These are phyloP conservation scores for Epichloe coenophiala DNA, from an alignment of 2,329 filamentous ascomycete genomes.

Conservation along the genomic window DNA sequence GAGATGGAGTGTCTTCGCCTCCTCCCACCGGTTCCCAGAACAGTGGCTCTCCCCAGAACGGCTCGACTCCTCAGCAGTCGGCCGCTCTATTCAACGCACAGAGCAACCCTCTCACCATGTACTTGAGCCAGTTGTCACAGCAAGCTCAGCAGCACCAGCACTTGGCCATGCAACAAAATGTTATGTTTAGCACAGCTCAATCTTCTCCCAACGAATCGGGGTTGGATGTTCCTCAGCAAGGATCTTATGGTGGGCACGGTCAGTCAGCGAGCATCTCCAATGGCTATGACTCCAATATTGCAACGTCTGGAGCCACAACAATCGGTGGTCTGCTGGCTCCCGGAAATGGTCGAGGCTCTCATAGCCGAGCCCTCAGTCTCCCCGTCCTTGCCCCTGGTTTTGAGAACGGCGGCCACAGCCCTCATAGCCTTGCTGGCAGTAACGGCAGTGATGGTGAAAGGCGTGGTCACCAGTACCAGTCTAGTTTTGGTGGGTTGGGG, in stretches of 20 bases:
- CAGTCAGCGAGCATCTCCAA: slow-evolving; percentile 54
- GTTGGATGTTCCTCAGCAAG: slow-evolving; percentile 47
- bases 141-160: slow-evolving; percentile 58
- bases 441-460: slow-evolving; percentile 38
- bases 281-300: slow-evolving; percentile 41
- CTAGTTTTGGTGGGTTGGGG: slow-evolving; percentile 47
- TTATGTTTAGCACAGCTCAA: slow-evolving; percentile 63
- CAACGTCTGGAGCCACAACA: slow-evolving; percentile 47
- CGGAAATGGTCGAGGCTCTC: slow-evolving; percentile 44
- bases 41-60: slow-evolving; percentile 41
- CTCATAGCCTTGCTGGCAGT: slow-evolving; percentile 32
- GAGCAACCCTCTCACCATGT: slow-evolving; percentile 87
- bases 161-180: slow-evolving; percentile 62
- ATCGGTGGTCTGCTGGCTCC: slow-evolving; percentile 69
- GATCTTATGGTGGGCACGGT: slow-evolving; percentile 47
- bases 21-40: slow-evolving; percentile 47
- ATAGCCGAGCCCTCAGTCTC: slow-evolving; percentile 78
- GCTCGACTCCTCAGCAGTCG: slow-evolving; percentile 46
- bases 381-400: slow-evolving; percentile 56
- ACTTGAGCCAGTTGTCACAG: slow-evolving; percentile 70
- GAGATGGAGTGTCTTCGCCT: slow-evolving; percentile 45
- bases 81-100: slow-evolving; percentile 66
- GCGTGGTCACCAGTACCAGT: slow-evolving; percentile 53
- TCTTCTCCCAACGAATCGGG: slow-evolving; percentile 43
- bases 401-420: slow-evolving; percentile 43